These are phyloP conservation scores for Coemansia sp. DNA, from an alignment of 192 early-diverging fungal genomes.

Conservation along the genomic window DNA sequence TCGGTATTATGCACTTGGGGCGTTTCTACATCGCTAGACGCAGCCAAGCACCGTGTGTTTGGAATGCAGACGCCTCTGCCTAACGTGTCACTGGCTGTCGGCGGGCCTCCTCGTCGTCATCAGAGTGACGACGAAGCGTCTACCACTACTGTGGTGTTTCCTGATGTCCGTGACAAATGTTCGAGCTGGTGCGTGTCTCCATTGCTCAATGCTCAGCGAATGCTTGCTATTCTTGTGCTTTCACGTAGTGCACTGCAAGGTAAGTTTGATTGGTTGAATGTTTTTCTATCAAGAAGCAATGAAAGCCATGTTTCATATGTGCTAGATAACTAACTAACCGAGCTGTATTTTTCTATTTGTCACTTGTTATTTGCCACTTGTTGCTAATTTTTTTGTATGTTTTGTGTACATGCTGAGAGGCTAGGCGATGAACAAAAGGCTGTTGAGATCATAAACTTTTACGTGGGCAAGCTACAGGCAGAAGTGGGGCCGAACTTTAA, in stretches of 20 bases:
- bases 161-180: neutral
- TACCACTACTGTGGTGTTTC: conserved; percentile 36
- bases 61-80: conserved; percentile 25
- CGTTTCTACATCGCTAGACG: conserved; percentile 32
- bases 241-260: conserved; percentile 42
- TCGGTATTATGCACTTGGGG: conserved; percentile 51
- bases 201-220: conserved; percentile 53
- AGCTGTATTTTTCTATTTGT: neutral
- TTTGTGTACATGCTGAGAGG: conserved; percentile 6
- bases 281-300: neutral
- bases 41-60: conserved; percentile 30
- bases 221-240: conserved; percentile 46
- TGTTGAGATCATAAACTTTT: conserved; percentile 54
- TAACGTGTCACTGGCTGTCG: conserved; percentile 29
- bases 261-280: conserved; percentile 7
- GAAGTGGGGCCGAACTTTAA: conserved; percentile 36
- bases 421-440: conserved; percentile 43
- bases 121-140: neutral
- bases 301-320: neutral
- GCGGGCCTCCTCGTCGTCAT: conserved; percentile 12
- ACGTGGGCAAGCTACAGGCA: conserved; percentile 43
- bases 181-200: conserved; percentile 52
- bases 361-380: neutral
- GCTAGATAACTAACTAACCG: neutral
- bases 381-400: neutral